These are phyloP conservation scores for Trametes meyenii DNA, from an alignment of 768 basidiomycete genomes.

Conservation along the genomic window DNA sequence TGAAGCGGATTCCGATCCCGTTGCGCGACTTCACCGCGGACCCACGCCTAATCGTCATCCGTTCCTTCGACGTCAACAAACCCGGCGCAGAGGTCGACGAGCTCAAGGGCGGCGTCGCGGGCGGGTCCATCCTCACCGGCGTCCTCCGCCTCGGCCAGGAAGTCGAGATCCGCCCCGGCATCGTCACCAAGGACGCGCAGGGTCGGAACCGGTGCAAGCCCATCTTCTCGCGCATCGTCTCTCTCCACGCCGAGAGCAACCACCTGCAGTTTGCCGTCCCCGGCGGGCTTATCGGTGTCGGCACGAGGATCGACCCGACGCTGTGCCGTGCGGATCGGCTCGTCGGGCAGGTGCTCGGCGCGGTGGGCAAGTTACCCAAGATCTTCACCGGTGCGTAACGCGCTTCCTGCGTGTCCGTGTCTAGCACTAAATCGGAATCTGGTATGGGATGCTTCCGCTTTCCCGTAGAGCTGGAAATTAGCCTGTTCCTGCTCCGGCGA, in stretches of 20 bases:
- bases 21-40: slow-evolving; percentile 90
- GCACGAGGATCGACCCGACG: slow-evolving; percentile 95
- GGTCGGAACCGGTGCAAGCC: slow-evolving; percentile 92
- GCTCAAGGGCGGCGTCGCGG: slow-evolving; percentile 96
- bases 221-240: slow-evolving; percentile 89
- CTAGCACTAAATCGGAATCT: neutral
- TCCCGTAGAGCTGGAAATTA: slow-evolving; percentile 80
- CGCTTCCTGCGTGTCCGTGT: neutral
- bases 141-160: slow-evolving; percentile 89
- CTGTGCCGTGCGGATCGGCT: slow-evolving; percentile 95
- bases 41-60: slow-evolving; percentile 95
- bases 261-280: slow-evolving; percentile 94
- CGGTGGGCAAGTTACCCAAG: slow-evolving; percentile 90
- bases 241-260: slow-evolving; percentile 94
- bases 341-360: slow-evolving; percentile 95
- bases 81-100: slow-evolving; percentile 97
- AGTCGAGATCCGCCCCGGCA: slow-evolving; percentile 96
- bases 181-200: slow-evolving; percentile 92
- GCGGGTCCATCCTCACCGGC: slow-evolving; percentile 93
- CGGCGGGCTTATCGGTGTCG: slow-evolving; percentile 97
- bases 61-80: slow-evolving; percentile 99
- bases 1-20: slow-evolving; percentile 94
- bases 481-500: slow-evolving; percentile 91
- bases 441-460: neutral
- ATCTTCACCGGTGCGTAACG: slow-evolving; percentile 76